Base-by-base conservation (phyloP, 2,329 filamentous ascomycete genomes). In the Drechmeria coniospora region DNA sequence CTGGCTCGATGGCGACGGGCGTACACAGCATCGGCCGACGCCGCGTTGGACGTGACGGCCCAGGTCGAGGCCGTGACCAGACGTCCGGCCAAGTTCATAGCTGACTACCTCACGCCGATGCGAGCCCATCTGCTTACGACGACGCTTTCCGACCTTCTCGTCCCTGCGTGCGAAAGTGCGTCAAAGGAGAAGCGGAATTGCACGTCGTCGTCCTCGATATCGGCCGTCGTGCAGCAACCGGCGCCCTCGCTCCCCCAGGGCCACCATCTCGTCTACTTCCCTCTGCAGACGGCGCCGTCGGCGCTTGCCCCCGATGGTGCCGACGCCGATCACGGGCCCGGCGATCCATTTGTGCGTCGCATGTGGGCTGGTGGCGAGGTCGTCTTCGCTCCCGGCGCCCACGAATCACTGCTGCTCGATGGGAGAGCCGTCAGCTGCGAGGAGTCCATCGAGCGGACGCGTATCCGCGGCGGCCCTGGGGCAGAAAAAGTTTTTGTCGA, bases 331-430 rank as follows among this genome's bases (percentile, higher is more conserved):
- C 83, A 93, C 46, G 74, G 64, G 15, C 87, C 87, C 1, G 81
- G 78, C 2, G 47, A 48, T 4, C 73, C 74, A 1, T 93, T 80
- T 47, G 64, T 64, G 27, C 68, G 80, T 14, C 74, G 90, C 12
- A 72, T 98, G 58, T 98, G 90, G 90, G 82, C 81, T 10, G 84
- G 86, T 18, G 90, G 87, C 0, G 64, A 65, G 22, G 53, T 94
- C 7, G 46, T 46, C 2, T 79, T 80, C 39, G 50, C 53, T 12
- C 33, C 18, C 5, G 42, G 41, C 4, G 50, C 45, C 46, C 36
- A 33, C 11, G 13, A 33, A 5, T 32, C 32, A 3, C 27, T 68
- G 32, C 23, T 32, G 5, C 37, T 68, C 4, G 53, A 64, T 29
- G 52, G 54, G 3, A 30, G 51, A 8, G 32, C 43, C 0, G 59